Conservation (phyloP, 2,329 filamentous ascomycete species). For the Colletotrichum liriopes region DNA sequence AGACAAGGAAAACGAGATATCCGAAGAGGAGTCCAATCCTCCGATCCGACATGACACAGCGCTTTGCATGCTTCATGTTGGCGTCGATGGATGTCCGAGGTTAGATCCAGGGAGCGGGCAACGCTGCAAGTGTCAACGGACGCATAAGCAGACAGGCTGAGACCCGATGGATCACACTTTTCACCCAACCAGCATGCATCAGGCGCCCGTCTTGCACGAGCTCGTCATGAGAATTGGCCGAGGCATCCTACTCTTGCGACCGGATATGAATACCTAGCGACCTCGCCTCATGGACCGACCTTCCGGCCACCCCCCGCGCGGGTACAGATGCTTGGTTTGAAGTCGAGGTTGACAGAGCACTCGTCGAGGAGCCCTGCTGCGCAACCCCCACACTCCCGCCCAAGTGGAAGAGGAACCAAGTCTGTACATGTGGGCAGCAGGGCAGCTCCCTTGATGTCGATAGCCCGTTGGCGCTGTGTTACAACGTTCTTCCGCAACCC, state of each 20-base stretch:
- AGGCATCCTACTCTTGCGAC: background rate
- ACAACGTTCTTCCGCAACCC: conserved; percentile 6
- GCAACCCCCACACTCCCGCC: background rate
- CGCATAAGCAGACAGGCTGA: background rate
- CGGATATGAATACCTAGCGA: background rate
- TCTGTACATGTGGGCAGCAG: background rate
- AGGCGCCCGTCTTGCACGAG: background rate
- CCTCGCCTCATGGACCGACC: too few relatives aligned
- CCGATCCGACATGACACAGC: background rate
- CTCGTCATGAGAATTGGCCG: background rate
- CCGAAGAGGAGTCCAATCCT: background rate
- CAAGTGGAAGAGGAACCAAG: background rate
- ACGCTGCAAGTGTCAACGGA: background rate
- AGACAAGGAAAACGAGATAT: background rate
- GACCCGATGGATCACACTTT: background rate
- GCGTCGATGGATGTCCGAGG: background rate
- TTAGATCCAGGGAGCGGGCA: background rate
- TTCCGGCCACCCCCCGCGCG: background rate
- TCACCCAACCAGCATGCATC: background rate
- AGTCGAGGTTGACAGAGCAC: background rate
- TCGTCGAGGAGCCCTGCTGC: conserved; percentile 3
- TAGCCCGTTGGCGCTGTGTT: background rate
- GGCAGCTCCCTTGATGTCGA: background rate
- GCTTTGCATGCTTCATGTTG: background rate
- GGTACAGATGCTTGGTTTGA: background rate